phyloP scores from a whole-genome alignment of 371 early-diverging fungal species.

The Rhizopus sp. region DNA sequence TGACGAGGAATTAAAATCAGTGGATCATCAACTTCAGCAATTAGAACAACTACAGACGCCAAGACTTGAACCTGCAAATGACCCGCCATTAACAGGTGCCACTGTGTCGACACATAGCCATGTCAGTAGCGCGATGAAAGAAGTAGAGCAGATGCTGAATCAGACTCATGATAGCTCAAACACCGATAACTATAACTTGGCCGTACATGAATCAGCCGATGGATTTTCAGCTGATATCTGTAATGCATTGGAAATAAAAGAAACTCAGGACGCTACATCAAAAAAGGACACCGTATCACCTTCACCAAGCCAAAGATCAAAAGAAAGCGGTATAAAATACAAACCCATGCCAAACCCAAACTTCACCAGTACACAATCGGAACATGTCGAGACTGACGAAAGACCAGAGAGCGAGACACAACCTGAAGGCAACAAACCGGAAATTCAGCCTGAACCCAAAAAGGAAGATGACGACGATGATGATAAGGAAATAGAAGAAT shows the following conservation, averaged over 20 bases:
- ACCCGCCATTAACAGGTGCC: slow-evolving; percentile 1
- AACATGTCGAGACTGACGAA: neutral
- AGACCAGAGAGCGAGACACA: neutral
- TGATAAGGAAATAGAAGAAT: slow-evolving; percentile 19
- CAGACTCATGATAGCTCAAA: slow-evolving; percentile 1
- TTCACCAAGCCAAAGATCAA: neutral
- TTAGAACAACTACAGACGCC: slow-evolving; percentile 16
- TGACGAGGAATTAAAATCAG: slow-evolving; percentile 38
- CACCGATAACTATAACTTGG: slow-evolving; percentile 6
- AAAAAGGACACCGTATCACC: too few relatives aligned
- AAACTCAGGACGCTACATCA: neutral
- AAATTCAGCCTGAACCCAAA: neutral
- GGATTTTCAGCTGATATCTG: slow-evolving; percentile 12
- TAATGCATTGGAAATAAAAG: slow-evolving; percentile 10
- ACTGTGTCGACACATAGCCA: slow-evolving; percentile 14
- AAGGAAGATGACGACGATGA: slow-evolving; percentile 12
- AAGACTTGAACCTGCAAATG: neutral
- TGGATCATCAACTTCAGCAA: slow-evolving; percentile 30
- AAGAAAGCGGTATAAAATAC: slow-evolving; percentile 6
- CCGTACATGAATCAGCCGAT: neutral
- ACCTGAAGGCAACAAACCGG: neutral
- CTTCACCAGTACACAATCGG: neutral
- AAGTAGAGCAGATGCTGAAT: slow-evolving; percentile 26
- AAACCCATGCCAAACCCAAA: slow-evolving; percentile 24
- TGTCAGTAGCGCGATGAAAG: slow-evolving; percentile 24